Evolutionary conservation across 2,329 filamentous ascomycete genomes (phyloP), one percentile per base, ranked within the genome.

Genomic region (Elsinoe fawcettii): DNA sequence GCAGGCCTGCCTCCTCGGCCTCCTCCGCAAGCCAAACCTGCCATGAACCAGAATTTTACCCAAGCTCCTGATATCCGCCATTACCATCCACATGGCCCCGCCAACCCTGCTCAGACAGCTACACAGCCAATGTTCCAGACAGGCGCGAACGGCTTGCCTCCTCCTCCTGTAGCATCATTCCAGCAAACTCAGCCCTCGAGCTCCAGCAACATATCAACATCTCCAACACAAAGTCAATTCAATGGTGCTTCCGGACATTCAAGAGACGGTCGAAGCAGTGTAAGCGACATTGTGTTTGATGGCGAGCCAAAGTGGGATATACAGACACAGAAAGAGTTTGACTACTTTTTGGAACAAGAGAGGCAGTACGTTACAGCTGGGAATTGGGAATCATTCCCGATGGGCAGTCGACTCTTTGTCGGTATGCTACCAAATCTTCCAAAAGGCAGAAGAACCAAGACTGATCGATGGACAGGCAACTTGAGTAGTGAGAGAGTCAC

Each of bases 401-500:
- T 84, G 55, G 86, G 85, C 3, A 90, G 87, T 16, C 80, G 88
- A 60, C 78, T 93, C 54, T 92, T 92, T 67, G 88, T 93, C 68
- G 88, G 88, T 89, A 78, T 69, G 80, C 55, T 46, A 47, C 30
- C 18, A 2, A n/a, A 2, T 7, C 16, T 30, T 5, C 49, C 44
- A 53, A 5, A 5, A 18, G n/a, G 27, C 5, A 9, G 7, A 8
- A 25, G 30, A 37, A 6, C 32, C 36, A 59, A 34, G 14, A n/a
- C 55, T 59, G 55, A 60, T 41, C 34, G 20, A 4, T 51, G 20
- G 16, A 20, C 67, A 89, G 90, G 91, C 56, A 99, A 97, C 68
- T 79, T 99, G 9, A 91, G 90, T 1, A 92, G 88, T 55, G 92
- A 97, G 69, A 86, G 91, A 67, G 91, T 96, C 12, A 93, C 89